phyloP scores from a whole-genome alignment of 495 filamentous ascomycete species.

The Penicillium chermesinum region DNA sequence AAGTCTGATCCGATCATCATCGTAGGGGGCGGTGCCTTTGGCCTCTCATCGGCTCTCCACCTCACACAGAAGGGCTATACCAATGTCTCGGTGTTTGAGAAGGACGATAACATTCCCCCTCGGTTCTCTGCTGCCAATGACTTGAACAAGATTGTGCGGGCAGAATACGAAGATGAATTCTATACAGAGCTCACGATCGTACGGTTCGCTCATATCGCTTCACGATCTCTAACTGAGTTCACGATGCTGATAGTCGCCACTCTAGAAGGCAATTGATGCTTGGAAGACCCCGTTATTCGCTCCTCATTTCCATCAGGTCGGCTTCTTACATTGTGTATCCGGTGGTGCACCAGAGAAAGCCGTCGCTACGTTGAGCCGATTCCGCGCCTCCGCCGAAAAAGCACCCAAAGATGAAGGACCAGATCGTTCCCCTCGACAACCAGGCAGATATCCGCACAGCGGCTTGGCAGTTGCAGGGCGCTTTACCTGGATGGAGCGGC shows the following conservation, averaged over 20 bases:
- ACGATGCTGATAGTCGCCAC: not conserved
- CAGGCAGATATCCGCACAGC: slow-evolving; percentile 32
- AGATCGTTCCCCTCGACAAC: slow-evolving; percentile 31
- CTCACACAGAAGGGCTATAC: slow-evolving; percentile 41
- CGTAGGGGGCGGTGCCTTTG: slow-evolving; percentile 48
- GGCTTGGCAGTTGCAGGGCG: slow-evolving; percentile 42
- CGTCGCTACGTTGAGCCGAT: slow-evolving; percentile 39
- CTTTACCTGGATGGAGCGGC: slow-evolving; percentile 47
- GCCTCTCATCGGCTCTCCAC: slow-evolving; percentile 48
- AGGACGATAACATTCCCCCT: slow-evolving; percentile 15
- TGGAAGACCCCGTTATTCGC: slow-evolving; percentile 50
- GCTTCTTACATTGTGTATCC: slow-evolving; percentile 49
- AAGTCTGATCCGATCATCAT: slow-evolving; percentile 20
- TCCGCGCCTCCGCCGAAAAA: slow-evolving; percentile 35
- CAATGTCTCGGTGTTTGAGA: slow-evolving; percentile 35
- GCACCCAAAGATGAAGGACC: slow-evolving; percentile 30
- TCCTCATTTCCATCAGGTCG: slow-evolving; percentile 50
- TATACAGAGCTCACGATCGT: slow-evolving; percentile 44
- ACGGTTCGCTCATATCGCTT: not conserved
- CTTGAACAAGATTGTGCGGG: slow-evolving; percentile 52
- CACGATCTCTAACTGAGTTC: not conserved
- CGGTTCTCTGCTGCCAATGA: slow-evolving; percentile 45
- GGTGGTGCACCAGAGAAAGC: slow-evolving; percentile 43
- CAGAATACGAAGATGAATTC: slow-evolving; percentile 52
- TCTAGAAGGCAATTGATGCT: slow-evolving; percentile 42